These are phyloP conservation scores for Podila minutissima DNA, from an alignment of 192 early-diverging fungal species.

Conservation along the genomic window DNA sequence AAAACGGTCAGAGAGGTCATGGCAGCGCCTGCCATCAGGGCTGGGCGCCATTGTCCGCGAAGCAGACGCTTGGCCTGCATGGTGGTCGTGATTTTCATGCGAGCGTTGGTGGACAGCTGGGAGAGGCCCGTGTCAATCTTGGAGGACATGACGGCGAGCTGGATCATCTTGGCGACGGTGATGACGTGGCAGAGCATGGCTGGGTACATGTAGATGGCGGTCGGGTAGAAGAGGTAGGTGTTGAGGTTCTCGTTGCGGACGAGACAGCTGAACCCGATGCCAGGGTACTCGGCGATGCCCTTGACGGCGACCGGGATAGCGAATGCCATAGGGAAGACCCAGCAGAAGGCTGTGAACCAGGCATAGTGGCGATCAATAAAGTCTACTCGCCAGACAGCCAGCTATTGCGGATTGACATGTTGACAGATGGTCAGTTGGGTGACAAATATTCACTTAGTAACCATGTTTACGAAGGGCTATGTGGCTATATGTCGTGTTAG, in stretches of 20 bases:
- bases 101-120: conserved; percentile 16
- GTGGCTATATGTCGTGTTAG: neutral
- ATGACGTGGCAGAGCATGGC: conserved; percentile 23
- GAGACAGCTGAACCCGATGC: conserved; percentile 46
- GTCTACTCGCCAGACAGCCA: conserved; percentile 38
- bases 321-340: conserved; percentile 42
- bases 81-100: conserved; percentile 20
- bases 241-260: conserved; percentile 26
- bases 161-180: conserved; percentile 42
- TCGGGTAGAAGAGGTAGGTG: conserved; percentile 42
- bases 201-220: conserved; percentile 46
- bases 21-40: conserved; percentile 28
- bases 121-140: conserved; percentile 28
- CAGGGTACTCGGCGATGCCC: conserved; percentile 29
- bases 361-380: conserved; percentile 39
- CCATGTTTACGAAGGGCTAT: neutral
- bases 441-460: neutral
- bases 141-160: conserved; percentile 34
- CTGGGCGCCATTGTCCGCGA: conserved; percentile 49
- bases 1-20: conserved; percentile 27
- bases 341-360: conserved; percentile 35
- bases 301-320: conserved; percentile 41
- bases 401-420: conserved; percentile 4
- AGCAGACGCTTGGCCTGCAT: conserved; percentile 46
- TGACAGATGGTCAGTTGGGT: neutral